These are phyloP conservation scores for Thermothelomyces thermophilus DNA, from an alignment of 2,329 filamentous ascomycete genomes.

Conservation along the genomic window DNA sequence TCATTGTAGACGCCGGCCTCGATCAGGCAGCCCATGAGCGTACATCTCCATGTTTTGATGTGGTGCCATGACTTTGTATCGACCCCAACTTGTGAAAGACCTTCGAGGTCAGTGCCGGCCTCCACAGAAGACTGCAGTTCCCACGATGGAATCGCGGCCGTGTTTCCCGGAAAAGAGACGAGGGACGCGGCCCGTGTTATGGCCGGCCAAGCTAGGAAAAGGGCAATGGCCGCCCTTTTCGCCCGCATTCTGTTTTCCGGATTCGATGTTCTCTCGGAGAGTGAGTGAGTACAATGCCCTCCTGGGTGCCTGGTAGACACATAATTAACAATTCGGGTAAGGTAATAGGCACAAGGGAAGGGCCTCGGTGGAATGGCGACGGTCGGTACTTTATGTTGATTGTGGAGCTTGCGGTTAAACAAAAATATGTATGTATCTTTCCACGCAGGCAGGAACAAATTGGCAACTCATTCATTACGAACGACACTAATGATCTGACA, in stretches of 20 bases:
- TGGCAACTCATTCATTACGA: too few species aligned
- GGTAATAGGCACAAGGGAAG: too few species aligned
- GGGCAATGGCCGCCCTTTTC: neutral
- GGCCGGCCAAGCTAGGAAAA: neutral
- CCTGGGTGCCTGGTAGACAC: too few species aligned
- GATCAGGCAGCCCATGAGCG: conserved; percentile 53
- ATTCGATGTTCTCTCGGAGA: too few species aligned
- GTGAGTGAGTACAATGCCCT: too few species aligned
- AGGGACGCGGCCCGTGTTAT: conserved; percentile 10
- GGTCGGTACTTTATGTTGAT: too few species aligned
- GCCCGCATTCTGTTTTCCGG: neutral
- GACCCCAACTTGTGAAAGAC: conserved; percentile 37
- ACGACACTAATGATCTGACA: too few species aligned
- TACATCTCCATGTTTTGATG: conserved; percentile 40
- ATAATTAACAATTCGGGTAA: too few species aligned
- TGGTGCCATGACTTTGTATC: conserved; percentile 47
- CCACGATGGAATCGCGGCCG: conserved; percentile 38
- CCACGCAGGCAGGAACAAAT: too few species aligned
- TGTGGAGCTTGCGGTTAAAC: too few species aligned
- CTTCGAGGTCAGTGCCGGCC: conserved; percentile 30
- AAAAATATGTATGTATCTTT: too few species aligned
- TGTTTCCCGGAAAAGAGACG: conserved; percentile 26
- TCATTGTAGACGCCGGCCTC: conserved; percentile 47
- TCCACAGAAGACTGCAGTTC: conserved; percentile 41
- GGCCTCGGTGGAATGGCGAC: too few species aligned